Evolutionary conservation across 257 asterid species (phyloP).

Genomic region (Craterostigma plantagineum): DNA sequence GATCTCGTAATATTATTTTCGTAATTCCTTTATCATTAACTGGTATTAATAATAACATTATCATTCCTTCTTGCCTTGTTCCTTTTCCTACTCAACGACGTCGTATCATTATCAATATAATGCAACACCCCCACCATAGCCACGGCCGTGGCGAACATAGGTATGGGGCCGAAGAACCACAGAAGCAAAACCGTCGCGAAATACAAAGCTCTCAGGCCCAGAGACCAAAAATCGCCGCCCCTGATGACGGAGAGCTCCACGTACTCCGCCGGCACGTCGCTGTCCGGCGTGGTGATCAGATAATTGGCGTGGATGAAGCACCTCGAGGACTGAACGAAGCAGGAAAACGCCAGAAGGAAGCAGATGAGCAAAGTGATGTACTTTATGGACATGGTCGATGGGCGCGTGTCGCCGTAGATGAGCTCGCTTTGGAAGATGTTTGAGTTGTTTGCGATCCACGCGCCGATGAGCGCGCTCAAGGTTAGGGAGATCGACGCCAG

Average conservation of each 20-base stretch:
- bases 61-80: no score
- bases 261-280: conserved; percentile 22
- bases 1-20: no score
- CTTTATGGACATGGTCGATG: conserved; percentile 42
- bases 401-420: conserved; percentile 57
- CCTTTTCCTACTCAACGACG: conserved; percentile 15
- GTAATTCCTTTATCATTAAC: no score
- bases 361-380: conserved; percentile 37
- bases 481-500: conserved; percentile 36
- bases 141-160: conserved; percentile 43
- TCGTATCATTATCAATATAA: conserved; percentile 30
- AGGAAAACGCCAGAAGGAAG: conserved; percentile 45
- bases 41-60: no score
- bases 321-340: conserved; percentile 57
- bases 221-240: conserved; percentile 60
- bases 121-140: conserved; percentile 35
- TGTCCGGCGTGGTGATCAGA: conserved; percentile 34
- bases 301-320: conserved; percentile 51
- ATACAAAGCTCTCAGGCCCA: conserved; percentile 43
- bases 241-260: conserved; percentile 40
- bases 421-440: conserved; percentile 33
- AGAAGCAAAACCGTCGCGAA: conserved; percentile 38
- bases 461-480: conserved; percentile 42
- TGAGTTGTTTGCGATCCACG: conserved; percentile 50
- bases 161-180: conserved; percentile 65